Percentiles rank a stretch among this genome's conserved stretches.
phyloP scores from a whole-genome alignment of 768 basidiomycete genomes.

The Suillus plorans region DNA sequence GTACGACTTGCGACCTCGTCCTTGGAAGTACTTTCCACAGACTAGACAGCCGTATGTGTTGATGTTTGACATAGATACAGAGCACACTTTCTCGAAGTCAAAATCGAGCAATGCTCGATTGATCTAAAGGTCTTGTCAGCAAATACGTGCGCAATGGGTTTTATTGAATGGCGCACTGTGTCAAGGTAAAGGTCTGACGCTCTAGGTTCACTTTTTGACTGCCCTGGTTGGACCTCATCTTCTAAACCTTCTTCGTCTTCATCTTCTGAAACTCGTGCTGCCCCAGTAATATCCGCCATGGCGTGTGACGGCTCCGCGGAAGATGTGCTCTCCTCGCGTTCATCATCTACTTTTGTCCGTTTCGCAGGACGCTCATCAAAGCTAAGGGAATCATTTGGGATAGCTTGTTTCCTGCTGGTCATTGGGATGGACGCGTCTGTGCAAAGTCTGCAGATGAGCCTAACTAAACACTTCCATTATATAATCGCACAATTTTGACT shows the following conservation, averaged over 20 bases:
- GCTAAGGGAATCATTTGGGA: not conserved
- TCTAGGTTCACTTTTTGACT: conserved; percentile 28
- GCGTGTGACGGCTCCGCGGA: conserved; percentile 15
- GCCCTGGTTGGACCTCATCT: conserved; percentile 25
- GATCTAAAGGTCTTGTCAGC: conserved; percentile 53
- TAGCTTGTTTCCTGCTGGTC: conserved; percentile 2
- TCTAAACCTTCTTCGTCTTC: conserved; percentile 26
- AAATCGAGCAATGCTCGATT: conserved; percentile 91
- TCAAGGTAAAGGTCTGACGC: conserved; percentile 93
- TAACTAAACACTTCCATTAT: conserved; percentile 7
- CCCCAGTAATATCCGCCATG: conserved; percentile 4
- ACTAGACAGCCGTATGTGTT: conserved; percentile 98
- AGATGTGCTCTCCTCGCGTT: conserved; percentile 2
- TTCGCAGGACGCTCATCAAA: conserved; percentile 29
- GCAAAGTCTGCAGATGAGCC: not conserved
- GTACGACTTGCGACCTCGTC: conserved; percentile 88
- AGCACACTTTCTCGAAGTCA: conserved; percentile 99
- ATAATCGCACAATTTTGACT: conserved; percentile 15
- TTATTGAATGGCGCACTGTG: conserved; percentile 58
- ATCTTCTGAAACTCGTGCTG: conserved; percentile 19
- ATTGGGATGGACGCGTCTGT: conserved; percentile 2
- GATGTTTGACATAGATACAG: conserved; percentile 93
- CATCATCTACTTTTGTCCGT: conserved; percentile 24
- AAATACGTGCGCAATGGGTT: conserved; percentile 8
- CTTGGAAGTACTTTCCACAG: conserved; percentile 98